Base-by-base conservation (phyloP, 1,284 basidiomycete genomes). In the Puccinia triticina region DNA sequence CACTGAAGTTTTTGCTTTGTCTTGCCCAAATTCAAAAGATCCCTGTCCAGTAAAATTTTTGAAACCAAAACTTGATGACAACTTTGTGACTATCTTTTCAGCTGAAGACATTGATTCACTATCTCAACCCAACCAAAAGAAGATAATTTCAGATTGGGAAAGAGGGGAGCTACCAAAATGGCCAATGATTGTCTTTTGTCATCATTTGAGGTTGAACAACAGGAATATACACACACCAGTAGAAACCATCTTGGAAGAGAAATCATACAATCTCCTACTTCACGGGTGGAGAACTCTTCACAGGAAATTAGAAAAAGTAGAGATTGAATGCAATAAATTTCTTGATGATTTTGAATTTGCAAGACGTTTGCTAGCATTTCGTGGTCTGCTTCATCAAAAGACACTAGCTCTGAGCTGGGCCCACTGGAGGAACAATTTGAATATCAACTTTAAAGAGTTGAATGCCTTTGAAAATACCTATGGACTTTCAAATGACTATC, bases 141-240 rank as follows among this genome's bases (percentile, higher is more conserved):
- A n/a, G 8, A 40, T 66, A 66, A 21, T 66, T 40, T 66, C 64
- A 66, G 37, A 66, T 66, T 66, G 37, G 64, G 37, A n/a, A 66
- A 40, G 34, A 40, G 11, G 2, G 37, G n/a, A 66, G 12, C 64
- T 66, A 18, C 34, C 12, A 0, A 66, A 66, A 40, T 66, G 64
- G 64, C 64, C 64, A 66, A 66, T 66, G 37, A 0, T 66, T 40
- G 5, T 66, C 8, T 66, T 66, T 40, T 40, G 37, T n/a, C n/a
- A 66, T 66, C 64, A 66, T 40, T 66, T 66, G 64, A 66, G 40
- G 40, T 66, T 66, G 21, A 40, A n/a, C 2, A n/a, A 66, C 21
- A 66, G 64, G 64, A n/a, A 66, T 40, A 14, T n/a, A 18, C 64
- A 66, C 34, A 37, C 37, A 11, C 64, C 64, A 40, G 11, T 66